Evolutionary conservation across 2,329 filamentous ascomycete species (phyloP), one percentile per base, ranked within the genome.

Genomic region (Anthostomella pinea): DNA sequence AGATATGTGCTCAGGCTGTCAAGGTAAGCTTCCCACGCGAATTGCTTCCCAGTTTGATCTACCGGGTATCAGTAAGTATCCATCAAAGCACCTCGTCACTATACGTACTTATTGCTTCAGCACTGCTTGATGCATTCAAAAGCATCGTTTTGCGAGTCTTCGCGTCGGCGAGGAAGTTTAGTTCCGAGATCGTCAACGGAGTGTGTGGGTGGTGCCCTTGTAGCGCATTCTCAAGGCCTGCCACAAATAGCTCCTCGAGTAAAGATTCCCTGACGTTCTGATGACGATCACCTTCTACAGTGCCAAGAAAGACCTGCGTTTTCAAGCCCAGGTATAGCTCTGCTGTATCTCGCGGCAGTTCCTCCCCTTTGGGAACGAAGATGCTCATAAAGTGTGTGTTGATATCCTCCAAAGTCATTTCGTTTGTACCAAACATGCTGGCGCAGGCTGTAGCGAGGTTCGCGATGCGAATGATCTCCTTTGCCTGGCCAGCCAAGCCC

Each of bases 1-100:
- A 61, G 47, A 30, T 53, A 60, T 1, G 51, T 56, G 41, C 55
- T 61, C 3, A 61, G 41, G 20, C 32, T 52, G 22, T 61, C 57
- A 5, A 61, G 49, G 33, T 58, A 61, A 7, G 57, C 52, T 33
- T 60, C 58, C 20, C 59, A 61, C 4, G 54, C 58, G 39, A 58
- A 60, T 41, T 58, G 49, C 33, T 54, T 57, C 33, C 53, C 52
- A 15, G 56, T 44, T 18, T 46, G 37, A 14, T 52, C 56, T 56
- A 30, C 16, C 4, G 15, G 8, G 8, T 22, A 13, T n/a, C n/a
- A 25, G 37, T 57, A 32, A 56, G 37, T 33, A 32, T 31, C 11
- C 17, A 33, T 16, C n/a, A 22, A 16, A 20, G 23, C 6, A 21
- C 25, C 24, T 31, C 24, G 15, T 8, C 20, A 6, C 17, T n/a